These are phyloP conservation scores for Cystofilobasidium capitatum DNA, from an alignment of 768 basidiomycete genomes.

Conservation along the genomic window DNA sequence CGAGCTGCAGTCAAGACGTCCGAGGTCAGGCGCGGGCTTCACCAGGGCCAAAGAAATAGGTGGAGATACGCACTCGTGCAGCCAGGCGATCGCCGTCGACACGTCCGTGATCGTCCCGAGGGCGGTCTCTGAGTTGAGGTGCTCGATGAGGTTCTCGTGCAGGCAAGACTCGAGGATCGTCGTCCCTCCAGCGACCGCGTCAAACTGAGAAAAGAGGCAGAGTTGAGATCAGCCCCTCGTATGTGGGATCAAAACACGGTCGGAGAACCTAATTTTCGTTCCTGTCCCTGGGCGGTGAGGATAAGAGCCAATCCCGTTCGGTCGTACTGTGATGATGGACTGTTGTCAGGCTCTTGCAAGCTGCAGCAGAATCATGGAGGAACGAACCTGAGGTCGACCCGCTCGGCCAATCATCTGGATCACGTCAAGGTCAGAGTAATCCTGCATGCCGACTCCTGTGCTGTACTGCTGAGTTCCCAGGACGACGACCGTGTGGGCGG, in stretches of 20 bases:
- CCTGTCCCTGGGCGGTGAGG: constrained; percentile 60
- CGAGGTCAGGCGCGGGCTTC: background rate
- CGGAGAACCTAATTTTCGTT: constrained; percentile 56
- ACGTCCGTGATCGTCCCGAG: constrained; percentile 68
- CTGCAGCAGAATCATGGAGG: constrained; percentile 32
- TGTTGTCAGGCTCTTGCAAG: too few relatives aligned
- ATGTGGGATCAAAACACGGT: background rate
- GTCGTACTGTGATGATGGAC: constrained; percentile 45
- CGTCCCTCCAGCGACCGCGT: constrained; percentile 42
- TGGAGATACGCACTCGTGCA: constrained; percentile 31
- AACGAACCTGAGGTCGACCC: constrained; percentile 63
- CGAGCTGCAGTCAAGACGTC: constrained; percentile 44
- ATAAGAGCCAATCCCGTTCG: constrained; percentile 75
- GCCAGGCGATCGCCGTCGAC: constrained; percentile 67
- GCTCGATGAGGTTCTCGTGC: constrained; percentile 61
- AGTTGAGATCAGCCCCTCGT: background rate
- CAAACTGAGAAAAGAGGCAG: constrained; percentile 15
- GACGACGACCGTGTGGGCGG: constrained; percentile 55
- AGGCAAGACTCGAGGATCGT: constrained; percentile 69
- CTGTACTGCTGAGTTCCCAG: constrained; percentile 75
- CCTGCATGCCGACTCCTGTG: constrained; percentile 54
- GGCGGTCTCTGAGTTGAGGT: constrained; percentile 87
- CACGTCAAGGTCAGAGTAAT: constrained; percentile 71
- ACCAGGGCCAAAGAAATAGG: background rate
- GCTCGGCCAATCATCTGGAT: constrained; percentile 74